A percentile compares a stretch with the other conserved stretches of the same genome.
Evolutionary conservation across 2,329 filamentous ascomycete species (phyloP).

Genomic region (Beauveria sp.): DNA sequence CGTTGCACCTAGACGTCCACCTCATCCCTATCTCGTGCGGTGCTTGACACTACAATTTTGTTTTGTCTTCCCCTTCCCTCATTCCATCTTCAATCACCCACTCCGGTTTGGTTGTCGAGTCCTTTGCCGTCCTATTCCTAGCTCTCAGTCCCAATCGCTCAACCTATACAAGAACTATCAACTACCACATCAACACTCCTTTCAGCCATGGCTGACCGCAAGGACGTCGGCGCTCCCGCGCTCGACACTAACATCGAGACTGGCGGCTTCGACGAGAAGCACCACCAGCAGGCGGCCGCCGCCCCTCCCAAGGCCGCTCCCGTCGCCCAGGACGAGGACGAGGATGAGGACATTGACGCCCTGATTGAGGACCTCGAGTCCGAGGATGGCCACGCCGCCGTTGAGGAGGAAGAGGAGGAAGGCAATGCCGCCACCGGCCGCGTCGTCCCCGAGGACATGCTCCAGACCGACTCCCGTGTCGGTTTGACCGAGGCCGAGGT

Average conservation of each 20-base stretch:
- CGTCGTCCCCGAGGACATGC: conserved; percentile 62
- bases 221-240: conserved; percentile 44
- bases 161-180: conserved; percentile 7
- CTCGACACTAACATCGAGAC: conserved; percentile 58
- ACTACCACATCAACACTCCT: not conserved
- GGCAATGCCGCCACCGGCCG: conserved; percentile 47
- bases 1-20: conserved; percentile 35
- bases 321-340: conserved; percentile 60
- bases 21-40: conserved; percentile 38
- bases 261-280: conserved; percentile 59
- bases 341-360: conserved; percentile 74
- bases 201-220: conserved; percentile 46
- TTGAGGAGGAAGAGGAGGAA: conserved; percentile 51
- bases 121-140: not conserved
- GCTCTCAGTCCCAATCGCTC: not conserved
- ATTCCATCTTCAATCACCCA: conserved; percentile 19
- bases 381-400: conserved; percentile 60
- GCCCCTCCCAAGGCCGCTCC: conserved; percentile 31
- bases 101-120: conserved; percentile 8
- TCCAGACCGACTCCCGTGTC: conserved; percentile 65
- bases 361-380: conserved; percentile 84
- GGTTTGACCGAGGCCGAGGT: conserved; percentile 71
- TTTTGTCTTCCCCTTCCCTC: conserved; percentile 18
- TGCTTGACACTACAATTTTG: conserved; percentile 31
- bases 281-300: conserved; percentile 26